A percentile compares a stretch with the other conserved stretches of the same genome.
These are phyloP conservation scores for Nyssa sinensis DNA, from an alignment of 148 eudicot species.

Conservation along the genomic window DNA sequence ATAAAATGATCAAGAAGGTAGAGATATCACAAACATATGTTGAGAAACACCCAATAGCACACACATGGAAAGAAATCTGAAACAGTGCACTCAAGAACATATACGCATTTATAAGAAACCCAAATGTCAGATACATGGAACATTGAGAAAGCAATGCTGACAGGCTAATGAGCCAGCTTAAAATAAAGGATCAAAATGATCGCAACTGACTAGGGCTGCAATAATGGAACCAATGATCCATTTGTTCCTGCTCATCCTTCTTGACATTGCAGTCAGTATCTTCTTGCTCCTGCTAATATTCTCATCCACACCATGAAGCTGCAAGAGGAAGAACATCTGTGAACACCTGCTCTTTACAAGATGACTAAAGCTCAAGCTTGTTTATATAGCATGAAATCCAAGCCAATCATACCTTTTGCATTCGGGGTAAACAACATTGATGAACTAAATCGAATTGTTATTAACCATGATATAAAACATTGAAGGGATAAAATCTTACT, in stretches of 20 bases:
- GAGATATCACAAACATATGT: not conserved
- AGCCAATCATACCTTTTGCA: not conserved
- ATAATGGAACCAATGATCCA: constrained; percentile 53
- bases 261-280: constrained; percentile 51
- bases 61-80: not conserved
- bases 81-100: not conserved
- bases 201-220: constrained; percentile 38
- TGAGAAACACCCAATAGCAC: not conserved
- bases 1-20: too few relatives aligned
- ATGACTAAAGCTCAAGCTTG: not conserved
- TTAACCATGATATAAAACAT: not conserved
- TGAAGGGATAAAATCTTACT: too few relatives aligned
- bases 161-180: constrained; percentile 37
- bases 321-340: constrained; percentile 11
- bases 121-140: not conserved
- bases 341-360: not conserved
- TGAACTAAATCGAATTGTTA: too few relatives aligned
- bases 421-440: not conserved
- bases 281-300: constrained; percentile 61
- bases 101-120: not conserved
- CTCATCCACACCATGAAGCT: constrained; percentile 80
- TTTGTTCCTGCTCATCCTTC: constrained; percentile 64
- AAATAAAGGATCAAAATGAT: constrained; percentile 57
- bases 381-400: too few relatives aligned
- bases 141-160: not conserved